phyloP scores from a whole-genome alignment of 768 basidiomycete species.

The Suillus placidus region DNA sequence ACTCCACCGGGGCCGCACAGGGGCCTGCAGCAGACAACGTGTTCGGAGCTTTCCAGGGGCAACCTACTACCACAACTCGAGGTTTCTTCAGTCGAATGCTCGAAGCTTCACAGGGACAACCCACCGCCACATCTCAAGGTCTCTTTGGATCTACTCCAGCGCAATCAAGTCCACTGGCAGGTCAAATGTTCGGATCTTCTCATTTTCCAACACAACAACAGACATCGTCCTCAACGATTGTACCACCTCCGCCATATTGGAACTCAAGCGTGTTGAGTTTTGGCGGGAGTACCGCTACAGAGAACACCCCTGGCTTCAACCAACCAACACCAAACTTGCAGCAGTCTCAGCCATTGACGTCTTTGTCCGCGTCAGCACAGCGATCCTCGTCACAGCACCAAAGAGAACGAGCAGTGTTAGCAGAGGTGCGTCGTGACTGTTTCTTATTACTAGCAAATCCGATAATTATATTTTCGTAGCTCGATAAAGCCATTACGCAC shows the following conservation, averaged over 20 bases:
- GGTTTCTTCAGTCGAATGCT: neutral
- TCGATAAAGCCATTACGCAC: slow-evolving; percentile 19
- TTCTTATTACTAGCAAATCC: neutral
- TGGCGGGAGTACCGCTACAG: neutral
- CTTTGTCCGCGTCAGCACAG: neutral
- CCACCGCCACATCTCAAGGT: neutral
- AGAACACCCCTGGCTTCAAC: neutral
- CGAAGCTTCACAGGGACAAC: neutral
- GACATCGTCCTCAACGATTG: neutral
- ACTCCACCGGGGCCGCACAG: neutral
- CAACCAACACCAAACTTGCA: neutral
- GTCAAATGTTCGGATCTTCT: neutral
- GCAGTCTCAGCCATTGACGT: neutral
- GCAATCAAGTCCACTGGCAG: neutral
- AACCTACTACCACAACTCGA: neutral
- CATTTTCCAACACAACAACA: neutral
- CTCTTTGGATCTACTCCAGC: neutral
- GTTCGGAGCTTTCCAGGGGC: neutral
- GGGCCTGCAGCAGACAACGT: neutral
- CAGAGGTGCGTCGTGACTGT: neutral
- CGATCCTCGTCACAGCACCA: neutral
- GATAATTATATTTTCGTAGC: neutral
- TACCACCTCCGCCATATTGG: neutral
- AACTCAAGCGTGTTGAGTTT: neutral
- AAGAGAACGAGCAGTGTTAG: neutral